A percentile compares a stretch with the other conserved stretches of the same genome.
Conservation (phyloP, 768 basidiomycete species). For the Hygrophorus russula region DNA sequence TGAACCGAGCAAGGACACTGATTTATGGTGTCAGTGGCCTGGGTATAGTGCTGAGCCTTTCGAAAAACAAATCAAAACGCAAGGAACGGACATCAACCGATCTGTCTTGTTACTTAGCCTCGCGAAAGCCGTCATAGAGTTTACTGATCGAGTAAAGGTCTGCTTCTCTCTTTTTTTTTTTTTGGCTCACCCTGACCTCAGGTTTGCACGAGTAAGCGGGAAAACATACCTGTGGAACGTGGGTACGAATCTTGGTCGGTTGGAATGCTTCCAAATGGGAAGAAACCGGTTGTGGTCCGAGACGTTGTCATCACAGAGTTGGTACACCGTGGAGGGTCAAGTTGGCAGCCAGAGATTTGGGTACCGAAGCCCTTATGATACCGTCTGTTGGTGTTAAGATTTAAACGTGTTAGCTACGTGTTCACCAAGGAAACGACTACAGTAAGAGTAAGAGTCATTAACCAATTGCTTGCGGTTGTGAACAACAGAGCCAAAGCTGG, state of each 20-base stretch:
- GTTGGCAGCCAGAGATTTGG: slow-evolving; percentile 35
- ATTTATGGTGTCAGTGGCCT: slow-evolving; percentile 29
- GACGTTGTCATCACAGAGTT: slow-evolving; percentile 27
- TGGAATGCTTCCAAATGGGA: slow-evolving; percentile 11
- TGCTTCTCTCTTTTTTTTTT: slow-evolving; percentile 5
- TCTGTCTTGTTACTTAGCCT: slow-evolving; percentile 19
- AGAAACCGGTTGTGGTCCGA: slow-evolving; percentile 14
- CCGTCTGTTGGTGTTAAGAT: too few relatives aligned
- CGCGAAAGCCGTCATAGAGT: slow-evolving; percentile 19
- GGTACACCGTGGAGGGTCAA: slow-evolving; percentile 26
- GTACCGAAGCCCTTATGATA: slow-evolving; percentile 7
- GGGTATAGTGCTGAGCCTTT: slow-evolving; percentile 29
- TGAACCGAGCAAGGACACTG: not conserved
- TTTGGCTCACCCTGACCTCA: not conserved
- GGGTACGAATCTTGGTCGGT: slow-evolving; percentile 29
- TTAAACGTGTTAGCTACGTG: too few relatives aligned
- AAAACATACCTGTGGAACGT: slow-evolving; percentile 17
- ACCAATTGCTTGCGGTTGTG: too few relatives aligned
- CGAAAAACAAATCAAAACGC: slow-evolving; percentile 26
- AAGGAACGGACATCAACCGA: slow-evolving; percentile 20
- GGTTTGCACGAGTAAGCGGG: slow-evolving; percentile 12
- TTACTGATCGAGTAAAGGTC: slow-evolving; percentile 20
- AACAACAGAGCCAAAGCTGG: slow-evolving; percentile 3
- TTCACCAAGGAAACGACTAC: too few relatives aligned
- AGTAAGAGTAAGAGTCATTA: too few relatives aligned